These are phyloP conservation scores for Phytomonas sp. DNA, from an alignment of 208 protist genomes.

Conservation along the genomic window DNA sequence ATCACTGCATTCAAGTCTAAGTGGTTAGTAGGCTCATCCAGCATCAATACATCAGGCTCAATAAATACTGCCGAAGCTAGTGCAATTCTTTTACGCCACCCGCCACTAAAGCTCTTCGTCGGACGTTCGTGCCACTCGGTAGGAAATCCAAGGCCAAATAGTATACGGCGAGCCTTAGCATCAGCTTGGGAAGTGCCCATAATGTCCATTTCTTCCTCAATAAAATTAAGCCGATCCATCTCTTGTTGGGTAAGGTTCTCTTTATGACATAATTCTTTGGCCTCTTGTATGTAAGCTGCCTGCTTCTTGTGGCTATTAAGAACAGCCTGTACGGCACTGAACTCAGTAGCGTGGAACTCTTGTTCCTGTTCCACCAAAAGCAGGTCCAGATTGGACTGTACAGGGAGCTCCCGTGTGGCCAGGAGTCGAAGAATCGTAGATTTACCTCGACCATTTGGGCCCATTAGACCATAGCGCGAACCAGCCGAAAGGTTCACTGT, in stretches of 20 bases:
- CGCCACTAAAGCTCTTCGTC: slow-evolving; percentile 84
- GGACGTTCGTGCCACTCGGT: slow-evolving; percentile 86
- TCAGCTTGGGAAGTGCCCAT: slow-evolving; percentile 89
- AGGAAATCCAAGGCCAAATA: slow-evolving; percentile 92
- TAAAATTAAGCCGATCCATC: slow-evolving; percentile 68
- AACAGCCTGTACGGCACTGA: slow-evolving; percentile 79
- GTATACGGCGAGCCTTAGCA: slow-evolving; percentile 75
- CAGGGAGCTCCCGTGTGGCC: slow-evolving; percentile 63
- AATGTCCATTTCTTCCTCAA: slow-evolving; percentile 90
- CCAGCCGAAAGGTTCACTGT: slow-evolving; percentile 76
- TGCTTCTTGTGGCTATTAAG: slow-evolving; percentile 89
- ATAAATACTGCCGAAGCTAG: slow-evolving; percentile 93
- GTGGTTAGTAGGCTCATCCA: slow-evolving; percentile 98
- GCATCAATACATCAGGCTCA: slow-evolving; percentile 92
- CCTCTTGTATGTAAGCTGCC: slow-evolving; percentile 67
- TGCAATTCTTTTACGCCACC: slow-evolving; percentile 91
- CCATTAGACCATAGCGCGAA: slow-evolving; percentile 92
- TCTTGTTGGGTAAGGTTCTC: slow-evolving; percentile 49
- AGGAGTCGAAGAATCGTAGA: slow-evolving; percentile 91
- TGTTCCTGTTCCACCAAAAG: slow-evolving; percentile 97
- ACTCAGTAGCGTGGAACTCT: slow-evolving; percentile 75
- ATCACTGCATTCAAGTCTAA: slow-evolving; percentile 93
- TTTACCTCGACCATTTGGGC: slow-evolving; percentile 94
- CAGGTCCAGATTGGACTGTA: slow-evolving; percentile 90
- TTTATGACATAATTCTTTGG: slow-evolving; percentile 51